A percentile compares a stretch with the other conserved stretches of the same genome.
Evolutionary conservation across 2,329 filamentous ascomycete genomes (phyloP).

Genomic region (Aspergillus jensenii): DNA sequence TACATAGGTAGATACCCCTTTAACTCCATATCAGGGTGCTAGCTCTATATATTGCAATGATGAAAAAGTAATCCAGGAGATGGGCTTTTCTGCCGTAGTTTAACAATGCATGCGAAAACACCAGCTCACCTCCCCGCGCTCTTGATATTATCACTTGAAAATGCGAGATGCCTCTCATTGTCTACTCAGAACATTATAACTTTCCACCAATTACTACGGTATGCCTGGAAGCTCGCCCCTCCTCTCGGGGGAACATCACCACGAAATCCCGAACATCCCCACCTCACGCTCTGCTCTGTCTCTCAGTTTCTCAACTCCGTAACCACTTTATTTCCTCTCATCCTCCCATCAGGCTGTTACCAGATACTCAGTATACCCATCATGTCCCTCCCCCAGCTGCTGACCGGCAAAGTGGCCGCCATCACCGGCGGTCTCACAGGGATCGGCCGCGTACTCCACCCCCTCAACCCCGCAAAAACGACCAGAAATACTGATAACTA

Average conservation of each 20-base stretch:
- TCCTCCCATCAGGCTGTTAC: neutral
- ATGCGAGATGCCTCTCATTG: no score
- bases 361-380: neutral
- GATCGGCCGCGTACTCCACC: slow-evolving; percentile 63
- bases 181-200: no score
- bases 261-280: slow-evolving; percentile 6
- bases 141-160: no score
- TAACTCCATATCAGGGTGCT: no score
- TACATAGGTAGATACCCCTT: no score
- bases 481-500: neutral
- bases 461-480: neutral
- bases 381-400: slow-evolving; percentile 48
- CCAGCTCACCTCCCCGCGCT: no score
- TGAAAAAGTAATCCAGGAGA: no score
- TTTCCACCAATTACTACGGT: no score
- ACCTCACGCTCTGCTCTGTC: neutral
- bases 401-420: slow-evolving; percentile 74
- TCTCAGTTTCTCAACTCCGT: neutral
- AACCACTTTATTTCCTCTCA: neutral
- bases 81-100: no score
- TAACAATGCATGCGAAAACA: no score
- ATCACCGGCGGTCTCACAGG: slow-evolving; percentile 86
- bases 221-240: neutral
- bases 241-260: slow-evolving; percentile 3
- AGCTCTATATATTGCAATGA: no score